phyloP scores from a whole-genome alignment of 495 filamentous ascomycete species.

The Penicillium alfredii region DNA sequence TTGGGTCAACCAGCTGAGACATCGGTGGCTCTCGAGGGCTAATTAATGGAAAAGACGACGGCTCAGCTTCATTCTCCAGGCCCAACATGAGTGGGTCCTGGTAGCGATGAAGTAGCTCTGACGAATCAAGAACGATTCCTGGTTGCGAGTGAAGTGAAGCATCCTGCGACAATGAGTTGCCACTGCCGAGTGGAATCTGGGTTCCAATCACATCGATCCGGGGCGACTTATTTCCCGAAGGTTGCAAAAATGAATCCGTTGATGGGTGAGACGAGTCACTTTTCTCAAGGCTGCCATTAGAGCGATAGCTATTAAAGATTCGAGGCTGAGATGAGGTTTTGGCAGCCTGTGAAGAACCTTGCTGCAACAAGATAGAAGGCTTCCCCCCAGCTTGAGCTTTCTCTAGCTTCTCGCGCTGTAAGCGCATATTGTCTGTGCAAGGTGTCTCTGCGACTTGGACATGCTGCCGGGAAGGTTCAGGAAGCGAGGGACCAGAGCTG shows the following conservation, averaged over 20 bases:
- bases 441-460: constrained; percentile 40
- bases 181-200: constrained; percentile 18
- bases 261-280: constrained; percentile 17
- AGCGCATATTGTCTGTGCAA: constrained; percentile 8
- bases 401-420: constrained; percentile 1
- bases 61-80: constrained; percentile 9
- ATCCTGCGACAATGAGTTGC: constrained; percentile 11
- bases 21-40: constrained; percentile 12
- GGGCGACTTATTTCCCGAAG: constrained; percentile 1
- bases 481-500: constrained; percentile 24
- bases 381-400: background rate
- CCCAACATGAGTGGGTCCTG: constrained; percentile 3
- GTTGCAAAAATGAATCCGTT: constrained; percentile 5
- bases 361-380: background rate
- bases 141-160: constrained; percentile 10
- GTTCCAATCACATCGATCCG: constrained; percentile 20
- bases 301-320: constrained; percentile 29
- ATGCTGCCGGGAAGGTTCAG: constrained; percentile 10
- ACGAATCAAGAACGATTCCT: constrained; percentile 23
- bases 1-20: constrained; percentile 10
- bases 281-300: constrained; percentile 17
- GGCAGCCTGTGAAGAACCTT: constrained; percentile 20
- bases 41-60: constrained; percentile 13
- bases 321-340: constrained; percentile 37
- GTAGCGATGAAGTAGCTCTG: constrained; percentile 17